Percentiles rank a stretch among this genome's conserved stretches.
Evolutionary conservation across 140 eudicot genomes (phyloP).

Genomic region (Erigeron philadelphicus): DNA sequence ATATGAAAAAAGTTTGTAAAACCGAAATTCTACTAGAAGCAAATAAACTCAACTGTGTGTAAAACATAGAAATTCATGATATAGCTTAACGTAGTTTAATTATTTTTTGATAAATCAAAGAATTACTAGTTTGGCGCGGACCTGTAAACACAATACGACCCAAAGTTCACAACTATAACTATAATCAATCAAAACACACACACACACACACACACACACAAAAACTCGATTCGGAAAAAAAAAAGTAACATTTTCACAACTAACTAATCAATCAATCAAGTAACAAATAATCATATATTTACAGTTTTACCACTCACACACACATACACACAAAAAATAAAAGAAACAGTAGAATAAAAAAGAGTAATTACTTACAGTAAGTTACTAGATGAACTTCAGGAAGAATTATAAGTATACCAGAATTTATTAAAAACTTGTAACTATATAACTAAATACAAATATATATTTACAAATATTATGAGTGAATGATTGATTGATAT

Average conservation of each 20-base stretch:
- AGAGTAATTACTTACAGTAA: constrained; percentile 14
- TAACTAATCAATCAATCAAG: not conserved
- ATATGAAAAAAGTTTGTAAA: not conserved
- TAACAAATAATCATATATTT: no score
- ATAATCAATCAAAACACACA: constrained; percentile 4
- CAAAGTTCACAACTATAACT: not conserved
- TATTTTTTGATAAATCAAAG: no score
- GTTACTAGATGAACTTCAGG: constrained; percentile 13
- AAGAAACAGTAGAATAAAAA: not conserved
- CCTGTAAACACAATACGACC: no score
- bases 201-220: constrained; percentile 5
- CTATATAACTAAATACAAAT: not conserved
- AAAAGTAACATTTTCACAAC: not conserved
- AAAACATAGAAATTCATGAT: no score
- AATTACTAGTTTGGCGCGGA: no score
- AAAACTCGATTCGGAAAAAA: not conserved
- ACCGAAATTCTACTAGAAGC: not conserved
- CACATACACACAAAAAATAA: not conserved
- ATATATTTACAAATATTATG: not conserved
- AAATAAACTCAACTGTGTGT: not conserved
- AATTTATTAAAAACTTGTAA: not conserved
- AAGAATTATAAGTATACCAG: not conserved
- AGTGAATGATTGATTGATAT: not conserved
- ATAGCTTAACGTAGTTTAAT: no score
- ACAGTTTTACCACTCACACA: not conserved